A percentile compares a stretch with the other conserved stretches of the same genome.
phyloP scores from a whole-genome alignment of 2,329 filamentous ascomycete genomes.

The Lachnellula hyalina region DNA sequence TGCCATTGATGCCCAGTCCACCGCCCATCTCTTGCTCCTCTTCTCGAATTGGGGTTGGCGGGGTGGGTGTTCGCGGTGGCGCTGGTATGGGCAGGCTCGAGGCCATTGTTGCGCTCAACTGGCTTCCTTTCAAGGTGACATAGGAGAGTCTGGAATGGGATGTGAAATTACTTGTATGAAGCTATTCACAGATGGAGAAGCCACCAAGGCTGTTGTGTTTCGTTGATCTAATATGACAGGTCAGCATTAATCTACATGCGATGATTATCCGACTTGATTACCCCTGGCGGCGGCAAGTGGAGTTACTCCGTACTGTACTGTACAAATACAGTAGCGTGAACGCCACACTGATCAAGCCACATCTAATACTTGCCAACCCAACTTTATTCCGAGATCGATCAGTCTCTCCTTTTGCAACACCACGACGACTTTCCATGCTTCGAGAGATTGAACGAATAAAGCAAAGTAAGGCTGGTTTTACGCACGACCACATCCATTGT shows the following conservation, averaged over 20 bases:
- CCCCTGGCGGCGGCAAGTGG: constrained; percentile 5
- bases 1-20: constrained; percentile 21
- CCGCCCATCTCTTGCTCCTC: constrained; percentile 24
- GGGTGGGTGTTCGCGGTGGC: constrained; percentile 60
- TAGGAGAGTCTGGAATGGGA: neutral
- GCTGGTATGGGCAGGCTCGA: constrained; percentile 52
- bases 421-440: too few species aligned
- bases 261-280: neutral
- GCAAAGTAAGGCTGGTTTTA: too few species aligned
- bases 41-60: constrained; percentile 46
- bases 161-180: neutral
- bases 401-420: too few species aligned
- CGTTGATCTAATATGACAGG: too few species aligned
- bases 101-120: constrained; percentile 43
- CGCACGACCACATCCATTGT: too few species aligned
- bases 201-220: too few species aligned
- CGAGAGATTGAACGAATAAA: too few species aligned
- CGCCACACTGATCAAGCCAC: constrained; percentile 17
- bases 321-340: too few species aligned
- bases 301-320: too few species aligned
- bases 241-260: too few species aligned
- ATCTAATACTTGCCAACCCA: neutral
- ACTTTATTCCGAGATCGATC: too few species aligned
- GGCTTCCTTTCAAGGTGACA: constrained; percentile 5
- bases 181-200: too few species aligned